These are phyloP conservation scores for Microbotryomycetes sp. DNA, from an alignment of 1,284 basidiomycete genomes.

Conservation along the genomic window DNA sequence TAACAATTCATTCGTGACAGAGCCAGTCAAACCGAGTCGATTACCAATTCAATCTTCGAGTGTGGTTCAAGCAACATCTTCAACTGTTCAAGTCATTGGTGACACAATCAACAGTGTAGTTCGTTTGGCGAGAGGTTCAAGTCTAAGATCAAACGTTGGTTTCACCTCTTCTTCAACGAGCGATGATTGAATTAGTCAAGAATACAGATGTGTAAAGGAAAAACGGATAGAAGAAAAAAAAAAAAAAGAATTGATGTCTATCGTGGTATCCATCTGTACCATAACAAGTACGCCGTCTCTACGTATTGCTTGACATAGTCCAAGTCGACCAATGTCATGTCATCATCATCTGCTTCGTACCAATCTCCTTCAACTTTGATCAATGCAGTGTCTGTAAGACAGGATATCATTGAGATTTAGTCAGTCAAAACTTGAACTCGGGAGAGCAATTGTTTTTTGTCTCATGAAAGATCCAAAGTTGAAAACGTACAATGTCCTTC, in stretches of 20 bases:
- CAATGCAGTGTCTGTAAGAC: background rate
- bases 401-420: background rate
- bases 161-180: too few relatives aligned
- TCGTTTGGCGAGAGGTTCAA: background rate
- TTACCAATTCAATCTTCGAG: too few relatives aligned
- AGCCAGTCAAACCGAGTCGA: too few relatives aligned
- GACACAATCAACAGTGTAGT: background rate
- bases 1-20: too few relatives aligned
- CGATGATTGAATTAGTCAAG: too few relatives aligned
- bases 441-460: background rate
- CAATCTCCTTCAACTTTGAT: background rate
- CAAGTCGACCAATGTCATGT: background rate
- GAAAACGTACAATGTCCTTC: background rate
- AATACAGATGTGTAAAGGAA: too few relatives aligned
- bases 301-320: background rate
- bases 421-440: too few relatives aligned
- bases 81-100: background rate
- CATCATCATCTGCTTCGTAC: background rate
- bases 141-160: too few relatives aligned
- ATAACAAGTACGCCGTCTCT: background rate
- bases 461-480: too few relatives aligned
- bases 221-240: too few relatives aligned
- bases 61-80: too few relatives aligned
- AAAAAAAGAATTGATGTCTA: background rate
- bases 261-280: background rate